phyloP scores from a whole-genome alignment of 192 early-diverging fungal species.

The Entomortierella lignicola region DNA sequence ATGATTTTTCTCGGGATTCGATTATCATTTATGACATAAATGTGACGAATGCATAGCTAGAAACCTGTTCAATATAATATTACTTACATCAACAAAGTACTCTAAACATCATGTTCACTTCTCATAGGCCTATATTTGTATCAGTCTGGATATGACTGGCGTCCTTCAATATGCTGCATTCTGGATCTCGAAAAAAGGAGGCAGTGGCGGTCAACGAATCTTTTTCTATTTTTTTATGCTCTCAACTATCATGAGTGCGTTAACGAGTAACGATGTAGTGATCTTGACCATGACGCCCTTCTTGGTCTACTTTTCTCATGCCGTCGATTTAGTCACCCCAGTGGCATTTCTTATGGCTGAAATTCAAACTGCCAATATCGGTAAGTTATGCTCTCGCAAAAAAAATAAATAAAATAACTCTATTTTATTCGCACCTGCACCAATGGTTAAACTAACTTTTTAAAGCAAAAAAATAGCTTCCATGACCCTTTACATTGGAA shows the following conservation, averaged over 20 bases:
- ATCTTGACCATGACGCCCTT: slow-evolving; percentile 86
- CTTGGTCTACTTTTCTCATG: slow-evolving; percentile 77
- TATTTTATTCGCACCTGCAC: background rate
- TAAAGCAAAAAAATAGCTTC: no score
- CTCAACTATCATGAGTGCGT: slow-evolving; percentile 74
- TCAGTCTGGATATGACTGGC: slow-evolving; percentile 86
- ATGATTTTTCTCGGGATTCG: no score
- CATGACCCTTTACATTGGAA: slow-evolving; percentile 90
- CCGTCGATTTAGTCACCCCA: slow-evolving; percentile 66
- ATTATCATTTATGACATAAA: no score
- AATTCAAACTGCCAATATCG: slow-evolving; percentile 81
- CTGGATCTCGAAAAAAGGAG: slow-evolving; percentile 74
- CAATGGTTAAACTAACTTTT: background rate
- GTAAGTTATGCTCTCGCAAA: no score
- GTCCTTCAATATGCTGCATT: slow-evolving; percentile 82
- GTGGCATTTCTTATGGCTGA: slow-evolving; percentile 81
- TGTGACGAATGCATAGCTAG: background rate
- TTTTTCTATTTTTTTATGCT: slow-evolving; percentile 79
- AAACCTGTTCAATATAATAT: background rate
- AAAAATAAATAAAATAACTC: no score
- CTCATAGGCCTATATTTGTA: slow-evolving; percentile 80
- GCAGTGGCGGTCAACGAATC: slow-evolving; percentile 64
- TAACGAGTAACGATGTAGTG: slow-evolving; percentile 89
- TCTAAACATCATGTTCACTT: no score
- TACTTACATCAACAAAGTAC: no score